Percentiles rank a stretch among this genome's conserved stretches.
These are phyloP conservation scores for Fallopia convolvulus DNA, from an alignment of 148 eudicot genomes.

Conservation along the genomic window DNA sequence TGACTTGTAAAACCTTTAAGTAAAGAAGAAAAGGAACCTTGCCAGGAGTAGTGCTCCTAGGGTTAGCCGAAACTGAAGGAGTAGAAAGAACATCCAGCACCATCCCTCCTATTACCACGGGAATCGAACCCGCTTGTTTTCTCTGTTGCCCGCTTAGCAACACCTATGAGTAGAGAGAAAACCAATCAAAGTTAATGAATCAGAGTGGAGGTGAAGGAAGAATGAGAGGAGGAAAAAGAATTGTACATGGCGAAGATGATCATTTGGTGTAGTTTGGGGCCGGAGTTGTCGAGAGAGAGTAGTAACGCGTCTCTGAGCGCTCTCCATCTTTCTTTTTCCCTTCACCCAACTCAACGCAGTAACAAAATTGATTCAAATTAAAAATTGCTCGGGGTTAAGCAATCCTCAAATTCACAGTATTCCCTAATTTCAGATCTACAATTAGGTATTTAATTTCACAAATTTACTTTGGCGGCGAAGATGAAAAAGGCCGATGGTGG, in stretches of 20 bases:
- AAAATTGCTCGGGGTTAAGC: too few relatives aligned
- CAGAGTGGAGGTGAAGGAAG: not conserved
- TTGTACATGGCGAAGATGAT: not conserved
- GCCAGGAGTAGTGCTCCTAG: conserved; percentile 79
- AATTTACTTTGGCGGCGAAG: too few relatives aligned
- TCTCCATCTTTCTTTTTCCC: conserved; percentile 7
- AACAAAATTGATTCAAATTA: too few relatives aligned
- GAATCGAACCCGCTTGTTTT: conserved; percentile 10
- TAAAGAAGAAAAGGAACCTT: conserved; percentile 36
- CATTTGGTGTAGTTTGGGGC: not conserved
- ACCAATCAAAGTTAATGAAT: not conserved
- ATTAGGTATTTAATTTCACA: too few relatives aligned
- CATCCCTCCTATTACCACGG: conserved; percentile 89
- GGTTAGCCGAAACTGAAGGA: conserved; percentile 45
- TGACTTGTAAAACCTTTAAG: not conserved
- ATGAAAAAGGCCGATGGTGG: too few relatives aligned
- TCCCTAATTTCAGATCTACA: too few relatives aligned
- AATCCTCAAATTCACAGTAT: too few relatives aligned
- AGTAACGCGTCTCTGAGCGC: not conserved
- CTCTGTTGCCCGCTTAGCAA: conserved; percentile 7
- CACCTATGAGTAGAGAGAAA: not conserved
- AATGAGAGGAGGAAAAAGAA: not conserved
- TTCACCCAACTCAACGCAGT: not conserved
- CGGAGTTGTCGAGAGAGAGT: conserved; percentile 10
- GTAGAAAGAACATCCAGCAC: conserved; percentile 85